phyloP scores from a whole-genome alignment of 2,329 filamentous ascomycete genomes.

The Ophiostoma triangulosporum region DNA sequence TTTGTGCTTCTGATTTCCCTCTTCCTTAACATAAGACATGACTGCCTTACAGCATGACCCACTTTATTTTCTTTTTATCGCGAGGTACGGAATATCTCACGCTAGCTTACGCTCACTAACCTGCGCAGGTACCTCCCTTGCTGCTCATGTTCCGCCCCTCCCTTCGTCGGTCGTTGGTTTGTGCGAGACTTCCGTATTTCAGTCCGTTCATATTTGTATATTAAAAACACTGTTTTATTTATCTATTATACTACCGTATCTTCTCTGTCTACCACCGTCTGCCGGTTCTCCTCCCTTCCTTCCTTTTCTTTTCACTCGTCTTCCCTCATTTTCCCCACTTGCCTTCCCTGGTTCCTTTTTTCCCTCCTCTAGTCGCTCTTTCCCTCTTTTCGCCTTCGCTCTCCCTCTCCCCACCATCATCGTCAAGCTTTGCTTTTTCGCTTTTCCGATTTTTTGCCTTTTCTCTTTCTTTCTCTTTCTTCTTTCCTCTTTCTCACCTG shows the following conservation, averaged over 20 bases:
- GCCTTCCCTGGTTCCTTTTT: not conserved
- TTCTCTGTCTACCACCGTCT: not conserved
- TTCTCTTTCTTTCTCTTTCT: not conserved
- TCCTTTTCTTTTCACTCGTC: slow-evolving; percentile 2
- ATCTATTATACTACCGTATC: not conserved
- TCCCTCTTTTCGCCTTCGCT: not conserved
- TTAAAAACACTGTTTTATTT: no score
- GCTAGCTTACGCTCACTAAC: not conserved
- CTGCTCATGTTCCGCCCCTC: not conserved
- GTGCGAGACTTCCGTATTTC: not conserved
- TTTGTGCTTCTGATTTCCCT: not conserved
- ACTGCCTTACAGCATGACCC: no score
- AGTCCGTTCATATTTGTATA: no score
- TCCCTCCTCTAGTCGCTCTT: slow-evolving; percentile 4
- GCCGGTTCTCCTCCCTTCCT: slow-evolving; percentile 4
- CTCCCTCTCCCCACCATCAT: not conserved
- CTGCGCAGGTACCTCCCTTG: not conserved
- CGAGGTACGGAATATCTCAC: no score
- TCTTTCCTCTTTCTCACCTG: not conserved
- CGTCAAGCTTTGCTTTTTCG: not conserved
- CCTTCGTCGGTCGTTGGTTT: not conserved
- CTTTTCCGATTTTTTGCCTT: not conserved
- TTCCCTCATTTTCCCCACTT: slow-evolving; percentile 3
- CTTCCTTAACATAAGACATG: no score
- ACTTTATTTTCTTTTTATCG: no score